Percentiles rank a stretch among this genome's conserved stretches.
phyloP scores from a whole-genome alignment of 345 rosid species.

The Lumnitzera littorea region DNA sequence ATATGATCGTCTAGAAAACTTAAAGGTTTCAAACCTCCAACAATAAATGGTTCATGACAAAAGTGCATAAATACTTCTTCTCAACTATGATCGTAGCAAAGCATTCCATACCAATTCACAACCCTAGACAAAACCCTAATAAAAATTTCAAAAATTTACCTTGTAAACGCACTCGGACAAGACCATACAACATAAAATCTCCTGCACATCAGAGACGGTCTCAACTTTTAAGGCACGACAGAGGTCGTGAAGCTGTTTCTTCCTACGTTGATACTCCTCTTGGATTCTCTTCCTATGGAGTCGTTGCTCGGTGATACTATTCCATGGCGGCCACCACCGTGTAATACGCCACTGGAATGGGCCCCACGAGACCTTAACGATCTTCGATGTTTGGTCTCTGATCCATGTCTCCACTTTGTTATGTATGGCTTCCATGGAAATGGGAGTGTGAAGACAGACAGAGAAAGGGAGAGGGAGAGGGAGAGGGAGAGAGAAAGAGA shows the following conservation, averaged over 20 bases:
- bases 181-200: conserved; percentile 93
- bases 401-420: conserved; percentile 80
- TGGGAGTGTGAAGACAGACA: neutral
- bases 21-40: neutral
- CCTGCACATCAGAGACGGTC: conserved; percentile 77
- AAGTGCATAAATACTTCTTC: neutral
- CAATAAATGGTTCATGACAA: neutral
- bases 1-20: too few species aligned
- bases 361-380: conserved; percentile 71
- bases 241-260: conserved; percentile 70
- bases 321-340: conserved; percentile 77
- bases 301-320: conserved; percentile 22
- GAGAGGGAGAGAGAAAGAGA: neutral
- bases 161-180: conserved; percentile 93
- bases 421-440: conserved; percentile 55
- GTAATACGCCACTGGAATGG: conserved; percentile 62
- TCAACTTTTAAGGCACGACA: conserved; percentile 74
- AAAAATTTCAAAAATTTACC: conserved; percentile 21
- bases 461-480: too few species aligned
- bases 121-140: neutral
- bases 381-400: conserved; percentile 72
- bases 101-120: too few species aligned
- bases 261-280: conserved; percentile 63
- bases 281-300: conserved; percentile 63
- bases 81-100: too few species aligned